phyloP scores from a whole-genome alignment of 2,329 filamentous ascomycete species.

The Plectosphaerella plurivora region DNA sequence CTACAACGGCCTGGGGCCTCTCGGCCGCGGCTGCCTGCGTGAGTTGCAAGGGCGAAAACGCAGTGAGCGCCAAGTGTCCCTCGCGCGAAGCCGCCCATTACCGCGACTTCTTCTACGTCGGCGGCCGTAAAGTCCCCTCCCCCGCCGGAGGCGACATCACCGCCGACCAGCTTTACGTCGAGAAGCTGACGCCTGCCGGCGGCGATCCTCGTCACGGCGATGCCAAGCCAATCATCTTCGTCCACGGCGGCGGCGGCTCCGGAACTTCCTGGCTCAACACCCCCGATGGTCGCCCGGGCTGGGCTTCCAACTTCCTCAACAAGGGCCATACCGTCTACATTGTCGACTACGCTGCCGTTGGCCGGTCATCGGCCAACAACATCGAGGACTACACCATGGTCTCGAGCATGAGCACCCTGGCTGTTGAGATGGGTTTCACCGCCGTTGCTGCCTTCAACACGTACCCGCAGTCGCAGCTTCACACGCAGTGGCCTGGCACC shows the following conservation, averaged over 20 bases:
- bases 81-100: constrained; percentile 4
- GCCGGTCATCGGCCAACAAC: constrained; percentile 27
- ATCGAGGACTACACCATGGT: constrained; percentile 13
- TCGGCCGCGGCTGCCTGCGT: background rate
- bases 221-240: constrained; percentile 7
- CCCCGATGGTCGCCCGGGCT: constrained; percentile 39
- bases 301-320: constrained; percentile 38
- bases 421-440: constrained; percentile 27
- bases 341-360: constrained; percentile 34
- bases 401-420: constrained; percentile 7
- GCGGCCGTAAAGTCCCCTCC: constrained; percentile 17
- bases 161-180: constrained; percentile 24
- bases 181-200: constrained; percentile 19
- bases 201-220: background rate
- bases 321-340: constrained; percentile 38
- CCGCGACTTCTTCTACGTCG: constrained; percentile 19
- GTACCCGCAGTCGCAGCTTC: constrained; percentile 21
- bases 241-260: constrained; percentile 9
- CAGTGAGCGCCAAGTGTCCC: constrained; percentile 9
- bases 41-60: constrained; percentile 7
- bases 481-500: constrained; percentile 34
- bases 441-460: constrained; percentile 13
- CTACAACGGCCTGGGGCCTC: background rate
- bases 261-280: constrained; percentile 33
- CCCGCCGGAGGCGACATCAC: constrained; percentile 14